Evolutionary conservation across 2,329 filamentous ascomycete species (phyloP).

Genomic region (Emmonsia crescens): DNA sequence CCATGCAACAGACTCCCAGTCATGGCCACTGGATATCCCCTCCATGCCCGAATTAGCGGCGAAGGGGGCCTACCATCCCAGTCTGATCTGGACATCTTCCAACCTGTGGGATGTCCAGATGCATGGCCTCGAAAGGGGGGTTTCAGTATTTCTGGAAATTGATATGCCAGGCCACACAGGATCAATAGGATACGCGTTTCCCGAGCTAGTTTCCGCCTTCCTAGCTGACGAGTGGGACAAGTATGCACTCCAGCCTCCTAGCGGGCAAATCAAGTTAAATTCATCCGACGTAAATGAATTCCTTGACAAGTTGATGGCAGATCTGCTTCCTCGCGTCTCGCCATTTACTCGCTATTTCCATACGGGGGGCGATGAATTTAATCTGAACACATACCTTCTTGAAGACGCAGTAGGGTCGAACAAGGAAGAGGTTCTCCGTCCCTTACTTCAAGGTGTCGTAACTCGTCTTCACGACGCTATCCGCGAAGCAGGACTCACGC

Average conservation of each 20-base stretch:
- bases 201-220: constrained; percentile 59
- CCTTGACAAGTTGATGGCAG: constrained; percentile 59
- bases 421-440: constrained; percentile 52
- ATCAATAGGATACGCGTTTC: constrained; percentile 53
- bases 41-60: constrained; percentile 58
- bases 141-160: constrained; percentile 64
- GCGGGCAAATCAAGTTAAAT: constrained; percentile 64
- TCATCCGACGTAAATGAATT: constrained; percentile 59
- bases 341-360: constrained; percentile 70
- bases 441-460: constrained; percentile 68
- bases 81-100: constrained; percentile 54
- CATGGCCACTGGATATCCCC: constrained; percentile 35
- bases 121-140: constrained; percentile 57
- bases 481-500: constrained; percentile 52
- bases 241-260: constrained; percentile 46
- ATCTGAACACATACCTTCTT: constrained; percentile 60
- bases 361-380: constrained; percentile 80
- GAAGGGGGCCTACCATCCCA: constrained; percentile 61
- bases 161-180: constrained; percentile 74
- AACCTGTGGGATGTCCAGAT: constrained; percentile 58
- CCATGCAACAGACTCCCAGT: constrained; percentile 39
- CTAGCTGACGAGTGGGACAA: constrained; percentile 43
- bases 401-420: constrained; percentile 64
- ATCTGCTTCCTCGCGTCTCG: constrained; percentile 60
- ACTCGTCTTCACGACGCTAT: constrained; percentile 56